phyloP scores from a whole-genome alignment of 1,139 yeast species.

The Wickerhamiella pararugosa region DNA sequence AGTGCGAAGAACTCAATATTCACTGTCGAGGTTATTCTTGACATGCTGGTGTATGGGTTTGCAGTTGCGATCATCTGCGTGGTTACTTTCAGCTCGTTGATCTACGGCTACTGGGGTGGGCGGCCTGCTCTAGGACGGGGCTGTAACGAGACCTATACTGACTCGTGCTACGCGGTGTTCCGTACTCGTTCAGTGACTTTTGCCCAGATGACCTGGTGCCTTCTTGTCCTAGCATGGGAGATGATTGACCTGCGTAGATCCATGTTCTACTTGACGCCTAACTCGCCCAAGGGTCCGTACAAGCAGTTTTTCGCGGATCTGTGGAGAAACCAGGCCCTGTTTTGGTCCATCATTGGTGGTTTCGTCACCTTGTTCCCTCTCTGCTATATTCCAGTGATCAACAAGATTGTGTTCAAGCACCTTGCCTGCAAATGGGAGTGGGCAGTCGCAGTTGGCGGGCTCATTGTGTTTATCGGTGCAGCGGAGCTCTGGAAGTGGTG shows the following conservation, averaged over 20 bases:
- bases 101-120: slow-evolving; percentile 50
- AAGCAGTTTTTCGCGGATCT: slow-evolving; percentile 34
- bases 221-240: slow-evolving; percentile 79
- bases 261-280: slow-evolving; percentile 61
- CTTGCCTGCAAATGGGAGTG: slow-evolving; percentile 65
- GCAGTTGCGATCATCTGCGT: slow-evolving; percentile 64
- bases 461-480: slow-evolving; percentile 42
- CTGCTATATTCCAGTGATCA: slow-evolving; percentile 77
- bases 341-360: slow-evolving; percentile 72
- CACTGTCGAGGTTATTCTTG: slow-evolving; percentile 55
- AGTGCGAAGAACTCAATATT: slow-evolving; percentile 44
- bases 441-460: slow-evolving; percentile 60
- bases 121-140: slow-evolving; percentile 36
- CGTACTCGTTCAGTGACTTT: slow-evolving; percentile 71
- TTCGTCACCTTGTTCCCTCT: slow-evolving; percentile 66
- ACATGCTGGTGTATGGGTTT: slow-evolving; percentile 61
- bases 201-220: slow-evolving; percentile 84
- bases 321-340: slow-evolving; percentile 63
- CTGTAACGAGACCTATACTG: slow-evolving; percentile 41
- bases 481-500: slow-evolving; percentile 54
- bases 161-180: slow-evolving; percentile 48
- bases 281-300: slow-evolving; percentile 38
- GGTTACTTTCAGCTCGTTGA: slow-evolving; percentile 47
- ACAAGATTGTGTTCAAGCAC: slow-evolving; percentile 62
- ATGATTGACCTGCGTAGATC: slow-evolving; percentile 67